A percentile compares a stretch with the other conserved stretches of the same genome.
Evolutionary conservation across 2,329 filamentous ascomycete species (phyloP).

Genomic region (Alternaria atra): DNA sequence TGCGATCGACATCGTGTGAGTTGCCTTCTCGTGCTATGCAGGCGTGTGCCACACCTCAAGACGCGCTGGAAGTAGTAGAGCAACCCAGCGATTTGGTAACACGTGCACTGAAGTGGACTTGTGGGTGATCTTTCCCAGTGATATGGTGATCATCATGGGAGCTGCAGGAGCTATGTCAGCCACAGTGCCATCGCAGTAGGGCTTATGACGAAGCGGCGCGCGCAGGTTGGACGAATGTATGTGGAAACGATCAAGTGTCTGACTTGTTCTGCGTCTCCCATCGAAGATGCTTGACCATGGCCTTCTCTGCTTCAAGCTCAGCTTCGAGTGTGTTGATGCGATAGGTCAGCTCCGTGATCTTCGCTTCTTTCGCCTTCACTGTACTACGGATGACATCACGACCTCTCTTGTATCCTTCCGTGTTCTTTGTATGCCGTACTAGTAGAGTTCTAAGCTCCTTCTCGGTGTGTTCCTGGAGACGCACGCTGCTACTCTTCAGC

Average conservation of each 20-base stretch:
- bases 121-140: background rate
- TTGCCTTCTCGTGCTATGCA: background rate
- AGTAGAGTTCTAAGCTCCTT: slow-evolving; percentile 33
- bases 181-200: background rate
- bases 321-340: slow-evolving; percentile 67
- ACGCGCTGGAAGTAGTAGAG: background rate
- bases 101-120: background rate
- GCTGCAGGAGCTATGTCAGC: background rate
- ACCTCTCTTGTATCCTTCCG: slow-evolving; percentile 69
- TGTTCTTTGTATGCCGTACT: slow-evolving; percentile 63
- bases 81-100: background rate
- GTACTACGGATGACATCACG: slow-evolving; percentile 71
- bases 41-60: background rate
- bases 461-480: slow-evolving; percentile 30
- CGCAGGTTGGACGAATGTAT: background rate
- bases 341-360: slow-evolving; percentile 72
- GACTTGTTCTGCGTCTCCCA: slow-evolving; percentile 27
- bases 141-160: background rate
- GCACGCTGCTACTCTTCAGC: slow-evolving; percentile 57
- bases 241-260: slow-evolving; percentile 1
- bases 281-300: slow-evolving; percentile 44
- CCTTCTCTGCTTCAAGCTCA: slow-evolving; percentile 63
- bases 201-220: background rate
- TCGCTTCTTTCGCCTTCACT: slow-evolving; percentile 70
- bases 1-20: background rate